Base-by-base conservation (phyloP, 352 stramenopile genomes). In the Globisporangium cystogenes region DNA sequence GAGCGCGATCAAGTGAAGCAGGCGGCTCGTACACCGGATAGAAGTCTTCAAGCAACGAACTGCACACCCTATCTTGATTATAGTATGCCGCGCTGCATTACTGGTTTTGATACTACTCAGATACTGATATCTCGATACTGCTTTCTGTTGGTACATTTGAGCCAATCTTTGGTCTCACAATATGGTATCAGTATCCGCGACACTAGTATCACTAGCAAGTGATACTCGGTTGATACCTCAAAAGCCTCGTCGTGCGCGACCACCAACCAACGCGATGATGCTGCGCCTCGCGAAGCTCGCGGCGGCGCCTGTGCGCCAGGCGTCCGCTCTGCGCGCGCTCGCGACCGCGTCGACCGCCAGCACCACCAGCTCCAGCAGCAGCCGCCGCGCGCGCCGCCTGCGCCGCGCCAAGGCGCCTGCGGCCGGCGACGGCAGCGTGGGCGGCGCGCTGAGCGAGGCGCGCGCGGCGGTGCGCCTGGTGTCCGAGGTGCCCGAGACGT, bases 401-500 rank as follows among this genome's bases (percentile, higher is more conserved):
- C 72, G 79, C 14, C 67, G 68, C 56, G 24, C 59, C 31, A 72
- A 74, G 48, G 44, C 64, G 2, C 48, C n/a, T n/a, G n/a, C 29
- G 18, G 65, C 46, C 10, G 42, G 18, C 8, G 40, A 53, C 4
- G 23, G 42, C 54, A 23, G 42, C 54, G 44, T 23, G 33, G 33
- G 33, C 7, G 51, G 47, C 16, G 51, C 65, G 7, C 42, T 73
- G 48, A 74, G 48, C 51, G 66, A 73, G 46, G 61, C 77, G 54
- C 58, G 60, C 36, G 60, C 72, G 26, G 60, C 66, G 10, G 49
- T 82, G 43, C 54, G 69, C 26, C 48, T 92, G 42, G 62, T 92
- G 24, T 68, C 68, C 4, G 72, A 69, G 51, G 86, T 92, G 26
- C 64, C 81, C n/a, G 62, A 74, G 7, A 59, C 88, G 36, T 82